Conservation (phyloP, 805 yeast genomes). For the Brettanomyces sp. region DNA sequence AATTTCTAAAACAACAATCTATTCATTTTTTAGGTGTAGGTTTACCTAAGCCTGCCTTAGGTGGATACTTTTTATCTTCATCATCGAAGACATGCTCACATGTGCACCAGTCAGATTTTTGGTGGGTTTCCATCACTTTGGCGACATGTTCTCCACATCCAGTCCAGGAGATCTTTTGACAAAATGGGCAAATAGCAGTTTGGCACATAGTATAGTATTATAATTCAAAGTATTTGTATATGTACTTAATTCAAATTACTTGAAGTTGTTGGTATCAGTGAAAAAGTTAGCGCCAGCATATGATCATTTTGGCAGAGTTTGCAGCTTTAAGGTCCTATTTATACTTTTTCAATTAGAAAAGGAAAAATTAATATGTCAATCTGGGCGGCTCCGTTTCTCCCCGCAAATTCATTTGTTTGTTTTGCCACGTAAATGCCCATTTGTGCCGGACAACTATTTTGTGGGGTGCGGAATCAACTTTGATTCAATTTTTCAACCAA, state of each 20-base stretch:
- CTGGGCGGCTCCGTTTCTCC: no score
- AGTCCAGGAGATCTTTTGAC: slow-evolving; percentile 50
- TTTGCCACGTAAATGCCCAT: background rate
- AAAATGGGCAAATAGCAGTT: slow-evolving; percentile 29
- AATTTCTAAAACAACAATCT: background rate
- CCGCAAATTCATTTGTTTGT: no score
- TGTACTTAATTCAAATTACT: no score
- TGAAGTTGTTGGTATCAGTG: background rate
- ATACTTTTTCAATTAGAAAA: background rate
- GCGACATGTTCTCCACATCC: slow-evolving; percentile 52
- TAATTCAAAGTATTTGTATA: background rate
- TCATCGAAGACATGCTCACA: slow-evolving; percentile 37
- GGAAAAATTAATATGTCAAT: background rate
- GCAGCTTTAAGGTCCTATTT: background rate
- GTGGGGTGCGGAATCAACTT: no score
- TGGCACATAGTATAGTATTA: slow-evolving; percentile 18
- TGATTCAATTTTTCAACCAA: no score
- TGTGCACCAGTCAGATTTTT: slow-evolving; percentile 42
- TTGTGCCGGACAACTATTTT: background rate
- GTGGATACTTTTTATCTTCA: slow-evolving; percentile 39
- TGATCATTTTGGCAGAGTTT: background rate
- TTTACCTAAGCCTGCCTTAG: slow-evolving; percentile 51
- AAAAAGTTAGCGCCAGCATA: background rate
- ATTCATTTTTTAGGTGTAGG: background rate
- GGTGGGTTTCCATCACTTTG: slow-evolving; percentile 45